Conservation (phyloP, 495 filamentous ascomycete species). For the Trichoderma erinaceum region DNA sequence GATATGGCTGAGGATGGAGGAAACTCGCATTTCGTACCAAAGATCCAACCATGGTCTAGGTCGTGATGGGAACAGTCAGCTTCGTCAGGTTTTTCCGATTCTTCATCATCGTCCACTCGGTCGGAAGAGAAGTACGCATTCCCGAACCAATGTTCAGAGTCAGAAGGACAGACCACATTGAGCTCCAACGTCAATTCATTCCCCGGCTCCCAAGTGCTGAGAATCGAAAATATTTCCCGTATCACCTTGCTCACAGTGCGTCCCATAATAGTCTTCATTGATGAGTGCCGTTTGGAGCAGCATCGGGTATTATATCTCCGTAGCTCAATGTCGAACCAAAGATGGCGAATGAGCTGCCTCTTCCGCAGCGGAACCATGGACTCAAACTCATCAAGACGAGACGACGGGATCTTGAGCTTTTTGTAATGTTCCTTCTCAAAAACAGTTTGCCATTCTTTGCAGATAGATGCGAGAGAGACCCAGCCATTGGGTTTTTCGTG, state of each 20-base stretch:
- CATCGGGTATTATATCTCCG: not conserved
- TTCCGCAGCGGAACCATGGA: not conserved
- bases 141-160: slow-evolving; percentile 24
- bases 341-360: not conserved
- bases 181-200: slow-evolving; percentile 20
- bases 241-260: not conserved
- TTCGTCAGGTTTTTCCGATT: not conserved
- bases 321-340: not conserved
- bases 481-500: slow-evolving; percentile 17
- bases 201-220: slow-evolving; percentile 17
- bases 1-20: not conserved
- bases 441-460: slow-evolving; percentile 18
- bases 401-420: not conserved
- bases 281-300: not conserved
- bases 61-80: not conserved
- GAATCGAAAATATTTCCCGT: not conserved
- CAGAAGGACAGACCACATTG: slow-evolving; percentile 21
- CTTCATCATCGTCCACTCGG: slow-evolving; percentile 15
- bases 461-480: slow-evolving; percentile 20
- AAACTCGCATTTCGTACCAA: not conserved
- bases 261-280: not conserved
- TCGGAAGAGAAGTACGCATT: slow-evolving; percentile 20
- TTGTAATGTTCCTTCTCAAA: slow-evolving; percentile 1
- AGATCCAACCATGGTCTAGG: not conserved
- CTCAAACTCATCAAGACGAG: not conserved